A percentile compares a stretch with the other conserved stretches of the same genome.
Conservation (phyloP, 2,329 filamentous ascomycete genomes). For the Biscogniauxia mediterranea region DNA sequence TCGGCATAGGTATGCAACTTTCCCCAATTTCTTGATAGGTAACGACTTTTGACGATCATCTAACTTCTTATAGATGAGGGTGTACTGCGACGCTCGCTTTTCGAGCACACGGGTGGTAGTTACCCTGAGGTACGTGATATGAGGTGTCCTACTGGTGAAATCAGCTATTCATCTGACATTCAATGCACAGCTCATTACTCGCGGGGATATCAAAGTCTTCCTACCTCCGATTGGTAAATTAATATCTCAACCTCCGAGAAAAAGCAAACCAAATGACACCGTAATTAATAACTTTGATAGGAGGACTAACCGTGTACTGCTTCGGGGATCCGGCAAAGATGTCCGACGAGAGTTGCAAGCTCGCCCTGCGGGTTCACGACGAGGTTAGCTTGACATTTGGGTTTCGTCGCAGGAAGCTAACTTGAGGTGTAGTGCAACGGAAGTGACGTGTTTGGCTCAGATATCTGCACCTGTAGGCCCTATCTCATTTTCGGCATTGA, state of each 20-base stretch:
- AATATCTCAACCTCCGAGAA: not conserved
- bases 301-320: slow-evolving; percentile 92
- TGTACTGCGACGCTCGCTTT: slow-evolving; percentile 78
- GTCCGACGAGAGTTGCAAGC: slow-evolving; percentile 75
- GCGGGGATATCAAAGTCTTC: slow-evolving; percentile 92
- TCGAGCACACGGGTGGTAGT: slow-evolving; percentile 93
- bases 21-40: slow-evolving; percentile 7
- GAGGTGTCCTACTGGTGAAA: not conserved
- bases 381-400: slow-evolving; percentile 43
- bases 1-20: slow-evolving; percentile 69
- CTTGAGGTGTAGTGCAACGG: slow-evolving; percentile 69
- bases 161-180: slow-evolving; percentile 20
- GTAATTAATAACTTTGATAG: slow-evolving; percentile 38
- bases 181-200: slow-evolving; percentile 71
- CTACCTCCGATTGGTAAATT: slow-evolving; percentile 79
- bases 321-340: slow-evolving; percentile 95
- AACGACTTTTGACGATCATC: slow-evolving; percentile 7
- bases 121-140: slow-evolving; percentile 71
- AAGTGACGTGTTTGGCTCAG: slow-evolving; percentile 94
- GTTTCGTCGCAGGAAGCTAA: slow-evolving; percentile 14
- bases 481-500: slow-evolving; percentile 97
- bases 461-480: slow-evolving; percentile 95
- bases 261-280: not conserved
- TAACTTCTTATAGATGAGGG: slow-evolving; percentile 66
- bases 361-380: slow-evolving; percentile 80